A percentile compares a stretch with the other conserved stretches of the same genome.
Evolutionary conservation across 345 rosid species (phyloP).

Genomic region (Citrus medica): DNA sequence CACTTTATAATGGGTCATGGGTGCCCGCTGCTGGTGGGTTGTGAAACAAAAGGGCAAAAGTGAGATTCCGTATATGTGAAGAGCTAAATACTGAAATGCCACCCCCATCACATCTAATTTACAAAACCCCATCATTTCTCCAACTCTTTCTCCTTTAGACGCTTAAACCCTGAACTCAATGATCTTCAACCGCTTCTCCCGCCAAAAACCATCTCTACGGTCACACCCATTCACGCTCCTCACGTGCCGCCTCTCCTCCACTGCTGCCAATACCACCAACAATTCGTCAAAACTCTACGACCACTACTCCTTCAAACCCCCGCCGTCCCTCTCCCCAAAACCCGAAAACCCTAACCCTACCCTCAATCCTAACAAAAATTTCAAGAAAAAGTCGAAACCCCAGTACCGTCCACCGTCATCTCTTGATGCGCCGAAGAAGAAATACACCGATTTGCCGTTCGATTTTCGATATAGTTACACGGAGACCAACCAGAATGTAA

Average conservation of each 20-base stretch:
- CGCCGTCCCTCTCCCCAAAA: constrained; percentile 48
- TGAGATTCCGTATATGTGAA: too few relatives aligned
- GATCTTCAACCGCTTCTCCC: constrained; percentile 49
- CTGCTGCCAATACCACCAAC: background rate
- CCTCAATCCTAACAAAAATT: background rate
- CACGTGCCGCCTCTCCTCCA: constrained; percentile 40
- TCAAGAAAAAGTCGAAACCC: constrained; percentile 49
- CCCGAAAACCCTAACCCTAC: constrained; percentile 25
- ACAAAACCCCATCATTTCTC: background rate
- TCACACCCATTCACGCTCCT: constrained; percentile 24
- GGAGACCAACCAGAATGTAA: constrained; percentile 58
- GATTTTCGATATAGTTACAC: constrained; percentile 93
- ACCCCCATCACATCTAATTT: too few relatives aligned
- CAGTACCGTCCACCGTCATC: constrained; percentile 87
- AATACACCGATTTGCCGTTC: constrained; percentile 60
- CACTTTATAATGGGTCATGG: too few relatives aligned
- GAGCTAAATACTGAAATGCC: too few relatives aligned
- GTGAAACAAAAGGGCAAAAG: too few relatives aligned
- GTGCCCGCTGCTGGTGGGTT: too few relatives aligned
- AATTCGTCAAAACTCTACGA: constrained; percentile 69
- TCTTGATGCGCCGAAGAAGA: constrained; percentile 54
- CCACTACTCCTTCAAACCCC: constrained; percentile 65
- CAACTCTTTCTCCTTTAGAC: too few relatives aligned
- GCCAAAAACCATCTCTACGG: constrained; percentile 34
- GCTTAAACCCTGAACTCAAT: constrained; percentile 30